Evolutionary conservation across 306 rosid genomes (phyloP).

Genomic region (Dicorynia guianensis): DNA sequence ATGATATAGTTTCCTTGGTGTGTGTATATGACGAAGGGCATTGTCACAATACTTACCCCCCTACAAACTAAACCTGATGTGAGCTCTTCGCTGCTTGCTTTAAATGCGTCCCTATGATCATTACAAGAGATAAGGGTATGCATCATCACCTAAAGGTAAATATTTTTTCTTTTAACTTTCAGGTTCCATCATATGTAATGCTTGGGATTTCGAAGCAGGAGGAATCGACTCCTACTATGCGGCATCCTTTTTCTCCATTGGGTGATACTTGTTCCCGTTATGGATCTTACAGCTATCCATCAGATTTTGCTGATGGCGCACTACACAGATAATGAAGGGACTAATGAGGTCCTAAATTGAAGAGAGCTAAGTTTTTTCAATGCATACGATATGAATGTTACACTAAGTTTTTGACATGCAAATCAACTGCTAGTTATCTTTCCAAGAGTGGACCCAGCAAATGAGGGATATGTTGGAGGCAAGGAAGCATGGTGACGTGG

Average conservation of each 20-base stretch:
- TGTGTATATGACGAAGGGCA: too few species aligned
- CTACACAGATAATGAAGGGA: constrained; percentile 78
- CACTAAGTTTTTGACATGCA: constrained; percentile 16
- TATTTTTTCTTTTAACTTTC: constrained; percentile 20
- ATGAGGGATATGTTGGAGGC: constrained; percentile 82
- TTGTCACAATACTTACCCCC: constrained; percentile 63
- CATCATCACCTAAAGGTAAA: neutral
- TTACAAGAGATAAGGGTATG: constrained; percentile 22
- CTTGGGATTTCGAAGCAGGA: constrained; percentile 80
- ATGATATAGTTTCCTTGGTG: too few species aligned
- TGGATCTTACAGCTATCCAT: constrained; percentile 82
- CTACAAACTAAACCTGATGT: constrained; percentile 74
- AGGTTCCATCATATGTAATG: constrained; percentile 78
- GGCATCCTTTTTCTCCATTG: constrained; percentile 75
- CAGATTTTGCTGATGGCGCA: constrained; percentile 73
- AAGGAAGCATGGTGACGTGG: constrained; percentile 77
- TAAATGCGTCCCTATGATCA: neutral
- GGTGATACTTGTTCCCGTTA: constrained; percentile 75
- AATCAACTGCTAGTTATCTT: constrained; percentile 59
- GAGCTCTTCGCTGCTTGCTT: constrained; percentile 14
- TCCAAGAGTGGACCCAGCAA: constrained; percentile 91
- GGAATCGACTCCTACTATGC: constrained; percentile 74
- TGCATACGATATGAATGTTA: constrained; percentile 6
- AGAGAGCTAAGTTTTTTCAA: constrained; percentile 3
- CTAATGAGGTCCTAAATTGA: constrained; percentile 63